Conservation (phyloP, 371 early-diverging fungal genomes). For the Syncephalastrum racemosum region DNA sequence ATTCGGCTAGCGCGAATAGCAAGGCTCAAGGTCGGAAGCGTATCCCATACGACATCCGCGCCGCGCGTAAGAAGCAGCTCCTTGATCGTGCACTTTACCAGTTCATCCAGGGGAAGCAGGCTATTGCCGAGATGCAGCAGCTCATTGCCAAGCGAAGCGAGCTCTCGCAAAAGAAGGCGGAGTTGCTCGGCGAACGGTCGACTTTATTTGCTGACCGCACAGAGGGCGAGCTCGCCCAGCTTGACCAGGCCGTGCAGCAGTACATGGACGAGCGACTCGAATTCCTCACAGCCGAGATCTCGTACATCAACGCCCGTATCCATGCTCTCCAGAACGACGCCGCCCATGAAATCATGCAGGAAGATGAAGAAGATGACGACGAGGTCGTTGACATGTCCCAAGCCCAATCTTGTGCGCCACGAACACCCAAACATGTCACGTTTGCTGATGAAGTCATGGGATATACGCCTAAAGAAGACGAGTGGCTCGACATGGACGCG, state of each 20-base stretch:
- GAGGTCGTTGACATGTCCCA: slow-evolving; percentile 13
- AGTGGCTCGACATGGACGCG: slow-evolving; percentile 47
- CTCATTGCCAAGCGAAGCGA: slow-evolving; percentile 51
- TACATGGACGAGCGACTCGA: slow-evolving; percentile 86
- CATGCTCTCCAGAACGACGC: slow-evolving; percentile 69
- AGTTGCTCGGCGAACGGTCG: slow-evolving; percentile 66
- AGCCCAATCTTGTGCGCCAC: slow-evolving; percentile 2
- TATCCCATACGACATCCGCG: slow-evolving; percentile 24
- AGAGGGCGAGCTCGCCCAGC: slow-evolving; percentile 35
- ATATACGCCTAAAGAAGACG: slow-evolving; percentile 44
- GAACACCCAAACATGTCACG: slow-evolving; percentile 31
- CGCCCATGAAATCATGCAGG: slow-evolving; percentile 54
- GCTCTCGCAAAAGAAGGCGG: slow-evolving; percentile 62
- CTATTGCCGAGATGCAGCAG: slow-evolving; percentile 40
- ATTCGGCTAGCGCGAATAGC: slow-evolving; percentile 14
- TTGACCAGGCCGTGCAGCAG: slow-evolving; percentile 51
- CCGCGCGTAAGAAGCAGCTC: slow-evolving; percentile 52
- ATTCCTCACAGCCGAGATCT: slow-evolving; percentile 78
- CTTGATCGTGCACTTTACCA: slow-evolving; percentile 54
- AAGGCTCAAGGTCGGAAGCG: background rate
- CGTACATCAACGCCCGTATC: slow-evolving; percentile 69
- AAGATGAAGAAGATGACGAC: slow-evolving; percentile 27
- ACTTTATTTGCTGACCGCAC: slow-evolving; percentile 53
- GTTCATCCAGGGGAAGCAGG: slow-evolving; percentile 46
- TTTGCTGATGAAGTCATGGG: slow-evolving; percentile 40